Evolutionary conservation across 768 basidiomycete species (phyloP), one percentile per base, ranked within the genome.

Genomic region (Leccinum rimulosum): DNA sequence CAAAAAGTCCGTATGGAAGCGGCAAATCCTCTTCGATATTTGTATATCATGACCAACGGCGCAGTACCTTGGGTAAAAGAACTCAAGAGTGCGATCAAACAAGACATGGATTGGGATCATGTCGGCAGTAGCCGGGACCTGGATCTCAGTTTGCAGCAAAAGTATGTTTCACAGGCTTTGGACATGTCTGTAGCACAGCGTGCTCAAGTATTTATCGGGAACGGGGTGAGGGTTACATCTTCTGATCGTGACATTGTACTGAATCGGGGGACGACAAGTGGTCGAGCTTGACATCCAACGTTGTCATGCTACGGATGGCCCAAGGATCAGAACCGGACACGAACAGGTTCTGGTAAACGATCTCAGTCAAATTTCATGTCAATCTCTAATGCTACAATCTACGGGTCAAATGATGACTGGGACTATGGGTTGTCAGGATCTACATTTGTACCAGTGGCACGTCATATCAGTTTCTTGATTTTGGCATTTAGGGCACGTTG

Each of bases 1-100:
- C 66, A 66, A 52, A 66, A 66, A 9, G 74, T 80, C 35, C 75
- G 73, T 6, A 50, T 40, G 4, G 70, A 62, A 12, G 48, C 63
- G 9, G 54, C 61, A 9, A 56, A 64, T 2, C 63, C 63, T 12
- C 73, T 84, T 31, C 64, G 68, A 40, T 64, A 72, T 17, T 30
- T 84, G 25, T 83, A 82, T 60, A 70, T 83, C 55, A 72, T 82
- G 70, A 79, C 83, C 56, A 82, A 84, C 58, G 84, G 73, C 3
- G 59, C 73, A 14, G 52, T 55, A 3, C 57, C 63, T 22, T 84
- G 81, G 81, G 73, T 82, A 1, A 59, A 64, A 15, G 70, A 74
- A 43, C 75, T 83, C 7, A 76, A 76, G 59, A 57, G 35, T 0
- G 75, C 76, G 27, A 60, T 84, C 40, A 58, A 36, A 28, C 55